Evolutionary conservation across 2,329 filamentous ascomycete species (phyloP).

Genomic region (Colletotrichum sp.): DNA sequence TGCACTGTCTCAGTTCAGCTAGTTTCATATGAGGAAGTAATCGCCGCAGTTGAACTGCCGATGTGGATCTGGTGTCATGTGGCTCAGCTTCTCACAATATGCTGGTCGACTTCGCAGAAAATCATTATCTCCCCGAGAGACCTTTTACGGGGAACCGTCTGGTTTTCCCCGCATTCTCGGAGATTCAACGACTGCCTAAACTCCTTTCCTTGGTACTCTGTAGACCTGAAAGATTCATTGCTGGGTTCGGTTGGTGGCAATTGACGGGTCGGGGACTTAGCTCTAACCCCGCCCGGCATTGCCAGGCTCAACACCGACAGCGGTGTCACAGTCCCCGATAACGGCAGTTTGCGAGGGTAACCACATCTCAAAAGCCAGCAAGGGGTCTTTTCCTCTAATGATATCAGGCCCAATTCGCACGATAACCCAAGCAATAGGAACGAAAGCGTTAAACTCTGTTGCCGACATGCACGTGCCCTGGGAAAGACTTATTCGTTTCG

Average conservation of each 20-base stretch:
- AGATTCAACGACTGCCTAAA: not conserved
- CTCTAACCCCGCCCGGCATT: not conserved
- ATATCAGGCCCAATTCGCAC: not conserved
- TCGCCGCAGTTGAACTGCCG: not conserved
- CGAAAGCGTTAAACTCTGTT: constrained; percentile 23
- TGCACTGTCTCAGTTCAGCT: not conserved
- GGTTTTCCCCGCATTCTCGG: not conserved
- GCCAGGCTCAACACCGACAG: not conserved
- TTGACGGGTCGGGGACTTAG: not conserved
- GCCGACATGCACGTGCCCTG: constrained; percentile 41
- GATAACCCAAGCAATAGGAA: not conserved
- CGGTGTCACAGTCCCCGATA: not conserved
- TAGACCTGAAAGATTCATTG: not conserved
- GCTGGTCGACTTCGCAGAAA: not conserved
- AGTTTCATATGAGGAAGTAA: not conserved
- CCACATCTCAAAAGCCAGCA: not conserved
- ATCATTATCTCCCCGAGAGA: not conserved
- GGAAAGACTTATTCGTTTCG: constrained; percentile 60
- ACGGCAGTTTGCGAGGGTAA: not conserved
- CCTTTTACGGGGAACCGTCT: not conserved
- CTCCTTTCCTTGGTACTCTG: not conserved
- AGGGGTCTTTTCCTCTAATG: not conserved
- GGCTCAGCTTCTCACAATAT: not conserved
- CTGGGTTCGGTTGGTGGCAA: not conserved
- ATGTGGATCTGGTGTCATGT: not conserved